These are phyloP conservation scores for Colletotrichum sp. DNA, from an alignment of 2,329 filamentous ascomycete species.

Conservation along the genomic window DNA sequence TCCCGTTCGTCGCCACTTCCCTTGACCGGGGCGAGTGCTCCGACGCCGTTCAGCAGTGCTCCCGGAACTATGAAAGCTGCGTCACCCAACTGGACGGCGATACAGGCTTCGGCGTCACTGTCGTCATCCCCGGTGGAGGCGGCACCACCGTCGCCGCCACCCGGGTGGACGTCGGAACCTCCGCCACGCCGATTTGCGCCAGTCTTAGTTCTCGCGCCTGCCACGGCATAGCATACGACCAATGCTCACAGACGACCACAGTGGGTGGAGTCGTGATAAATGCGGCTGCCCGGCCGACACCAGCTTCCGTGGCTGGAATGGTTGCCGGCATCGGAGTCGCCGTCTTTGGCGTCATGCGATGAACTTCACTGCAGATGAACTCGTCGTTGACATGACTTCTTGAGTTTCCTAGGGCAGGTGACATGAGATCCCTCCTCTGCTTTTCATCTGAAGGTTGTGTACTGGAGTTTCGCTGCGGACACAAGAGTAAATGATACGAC, in stretches of 20 bases:
- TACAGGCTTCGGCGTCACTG: conserved; percentile 55
- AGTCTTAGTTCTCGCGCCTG: conserved; percentile 61
- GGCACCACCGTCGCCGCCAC: conserved; percentile 55
- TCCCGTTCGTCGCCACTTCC: conserved; percentile 60
- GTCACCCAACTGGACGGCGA: conserved; percentile 50
- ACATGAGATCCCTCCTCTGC: not conserved
- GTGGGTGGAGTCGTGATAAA: conserved; percentile 23
- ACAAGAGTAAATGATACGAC: not conserved
- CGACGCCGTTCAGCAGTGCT: conserved; percentile 56
- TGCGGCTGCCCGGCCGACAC: conserved; percentile 10
- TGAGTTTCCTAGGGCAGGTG: not conserved
- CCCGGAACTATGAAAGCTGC: conserved; percentile 58
- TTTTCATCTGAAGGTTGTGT: not conserved
- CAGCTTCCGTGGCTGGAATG: conserved; percentile 12
- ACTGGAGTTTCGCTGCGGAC: not conserved
- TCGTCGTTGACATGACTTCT: not conserved
- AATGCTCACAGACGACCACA: conserved; percentile 36
- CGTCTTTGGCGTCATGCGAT: conserved; percentile 13
- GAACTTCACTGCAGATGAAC: not conserved
- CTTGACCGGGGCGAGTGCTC: conserved; percentile 59
- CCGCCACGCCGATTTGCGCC: conserved; percentile 59
- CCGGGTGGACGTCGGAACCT: conserved; percentile 42
- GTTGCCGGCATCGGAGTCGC: conserved; percentile 17
- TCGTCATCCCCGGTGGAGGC: conserved; percentile 58
- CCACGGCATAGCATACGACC: conserved; percentile 42